These are phyloP conservation scores for Salvia splendens DNA, from an alignment of 257 asterid genomes.

Conservation along the genomic window DNA sequence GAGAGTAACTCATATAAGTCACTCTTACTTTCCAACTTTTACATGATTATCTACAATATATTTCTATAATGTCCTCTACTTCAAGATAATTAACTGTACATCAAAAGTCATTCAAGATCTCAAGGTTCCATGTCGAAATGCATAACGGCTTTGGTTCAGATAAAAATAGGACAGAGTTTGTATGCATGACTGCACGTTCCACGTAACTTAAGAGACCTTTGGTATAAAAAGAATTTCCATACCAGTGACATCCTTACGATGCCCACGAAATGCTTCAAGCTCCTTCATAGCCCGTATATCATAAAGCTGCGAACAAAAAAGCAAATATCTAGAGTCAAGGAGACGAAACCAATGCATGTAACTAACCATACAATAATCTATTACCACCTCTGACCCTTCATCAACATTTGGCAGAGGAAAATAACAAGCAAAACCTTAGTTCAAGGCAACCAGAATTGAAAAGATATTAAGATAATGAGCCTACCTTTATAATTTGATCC, in stretches of 20 bases:
- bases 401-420: conserved; percentile 18
- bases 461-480: conserved; percentile 24
- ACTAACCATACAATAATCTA: not conserved
- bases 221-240: conserved; percentile 31
- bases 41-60: not conserved
- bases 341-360: conserved; percentile 16
- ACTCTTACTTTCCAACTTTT: not conserved
- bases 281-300: conserved; percentile 99
- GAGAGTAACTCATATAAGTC: not conserved
- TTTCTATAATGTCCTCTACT: not conserved
- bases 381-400: conserved; percentile 2
- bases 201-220: conserved; percentile 25
- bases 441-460: conserved; percentile 22
- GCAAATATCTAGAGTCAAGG: conserved; percentile 23
- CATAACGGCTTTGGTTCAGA: conserved; percentile 18
- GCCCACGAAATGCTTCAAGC: conserved; percentile 97
- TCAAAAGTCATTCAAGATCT: conserved; percentile 27
- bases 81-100: conserved; percentile 8
- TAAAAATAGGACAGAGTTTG: not conserved
- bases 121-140: conserved; percentile 24
- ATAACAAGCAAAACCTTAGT: conserved; percentile 27
- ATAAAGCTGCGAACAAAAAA: conserved; percentile 64
- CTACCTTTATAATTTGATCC: conserved; percentile 94
- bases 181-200: conserved; percentile 20
- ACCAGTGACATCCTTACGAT: conserved; percentile 93